phyloP scores from a whole-genome alignment of 2,329 filamentous ascomycete species.

The Phialophora verrucosa region DNA sequence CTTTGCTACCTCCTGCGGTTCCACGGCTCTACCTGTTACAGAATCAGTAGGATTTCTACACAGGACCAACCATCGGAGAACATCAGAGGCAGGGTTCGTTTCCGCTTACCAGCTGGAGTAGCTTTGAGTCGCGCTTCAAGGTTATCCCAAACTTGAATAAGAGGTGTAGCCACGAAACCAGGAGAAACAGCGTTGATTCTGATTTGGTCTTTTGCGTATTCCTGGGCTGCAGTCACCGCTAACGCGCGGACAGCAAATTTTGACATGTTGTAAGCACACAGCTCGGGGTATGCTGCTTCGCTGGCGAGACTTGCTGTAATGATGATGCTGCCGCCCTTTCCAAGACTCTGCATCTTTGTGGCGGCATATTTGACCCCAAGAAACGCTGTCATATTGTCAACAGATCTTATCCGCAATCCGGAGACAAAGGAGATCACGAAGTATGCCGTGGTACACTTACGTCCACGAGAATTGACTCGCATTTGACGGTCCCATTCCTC shows the following conservation, averaged over 20 bases:
- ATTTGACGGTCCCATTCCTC: constrained; percentile 48
- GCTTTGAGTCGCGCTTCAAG: constrained; percentile 22
- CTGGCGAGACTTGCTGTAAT: constrained; percentile 51
- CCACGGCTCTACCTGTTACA: constrained; percentile 45
- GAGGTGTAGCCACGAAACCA: constrained; percentile 49
- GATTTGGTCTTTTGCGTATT: constrained; percentile 43
- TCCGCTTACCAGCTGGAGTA: constrained; percentile 19
- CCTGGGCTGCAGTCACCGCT: constrained; percentile 48
- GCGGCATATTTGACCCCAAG: constrained; percentile 49
- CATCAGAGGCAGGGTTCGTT: constrained; percentile 43
- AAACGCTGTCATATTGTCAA: constrained; percentile 31
- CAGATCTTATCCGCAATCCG: not conserved
- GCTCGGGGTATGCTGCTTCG: constrained; percentile 43
- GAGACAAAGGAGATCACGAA: too few relatives aligned
- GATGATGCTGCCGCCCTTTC: constrained; percentile 46
- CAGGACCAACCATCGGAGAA: not conserved
- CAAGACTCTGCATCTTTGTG: constrained; percentile 50
- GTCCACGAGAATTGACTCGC: constrained; percentile 43
- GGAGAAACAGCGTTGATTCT: constrained; percentile 55
- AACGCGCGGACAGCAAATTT: constrained; percentile 54
- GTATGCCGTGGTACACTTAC: constrained; percentile 11
- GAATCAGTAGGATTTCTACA: constrained; percentile 36
- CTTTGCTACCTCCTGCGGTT: constrained; percentile 68
- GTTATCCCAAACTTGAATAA: constrained; percentile 8
- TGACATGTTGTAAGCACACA: constrained; percentile 50